Conservation (phyloP, 768 basidiomycete species). For the Neoboletus subvelutipes region DNA sequence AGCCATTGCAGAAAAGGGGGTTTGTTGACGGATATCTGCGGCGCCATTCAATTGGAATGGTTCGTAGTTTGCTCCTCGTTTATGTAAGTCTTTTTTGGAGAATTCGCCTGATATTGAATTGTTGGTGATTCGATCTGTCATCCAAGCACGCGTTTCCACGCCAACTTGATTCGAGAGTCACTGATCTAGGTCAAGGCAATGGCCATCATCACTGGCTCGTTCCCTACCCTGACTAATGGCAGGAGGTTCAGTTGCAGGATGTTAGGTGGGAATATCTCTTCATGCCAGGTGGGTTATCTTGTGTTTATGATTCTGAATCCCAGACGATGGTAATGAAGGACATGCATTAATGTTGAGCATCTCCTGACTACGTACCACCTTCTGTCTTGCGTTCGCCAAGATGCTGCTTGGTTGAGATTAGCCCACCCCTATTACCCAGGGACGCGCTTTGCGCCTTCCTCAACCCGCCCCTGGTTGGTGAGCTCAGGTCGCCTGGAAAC, state of each 20-base stretch:
- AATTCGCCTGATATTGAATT: not conserved
- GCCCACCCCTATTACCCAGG: not conserved
- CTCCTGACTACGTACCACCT: not conserved
- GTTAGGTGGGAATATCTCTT: not conserved
- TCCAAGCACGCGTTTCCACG: not conserved
- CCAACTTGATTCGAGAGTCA: not conserved
- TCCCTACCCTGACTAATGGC: not conserved
- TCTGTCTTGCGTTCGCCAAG: not conserved
- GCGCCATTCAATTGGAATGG: not conserved
- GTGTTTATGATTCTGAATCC: not conserved
- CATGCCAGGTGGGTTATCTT: not conserved
- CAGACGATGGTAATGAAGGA: not conserved
- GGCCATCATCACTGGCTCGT: not conserved
- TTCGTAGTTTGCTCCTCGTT: constrained; percentile 3
- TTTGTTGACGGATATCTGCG: too few species aligned
- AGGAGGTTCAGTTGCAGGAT: not conserved
- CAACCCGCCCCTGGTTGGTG: not conserved
- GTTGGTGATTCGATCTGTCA: not conserved
- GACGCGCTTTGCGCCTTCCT: not conserved
- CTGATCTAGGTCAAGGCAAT: not conserved
- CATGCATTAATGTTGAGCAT: too few species aligned
- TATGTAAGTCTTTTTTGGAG: not conserved
- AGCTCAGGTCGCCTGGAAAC: not conserved
- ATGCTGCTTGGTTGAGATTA: not conserved
- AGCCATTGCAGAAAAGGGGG: not conserved